Evolutionary conservation across 371 early-diverging fungal genomes (phyloP), one percentile per base, ranked within the genome.

Genomic region (Parasitella parasitica): DNA sequence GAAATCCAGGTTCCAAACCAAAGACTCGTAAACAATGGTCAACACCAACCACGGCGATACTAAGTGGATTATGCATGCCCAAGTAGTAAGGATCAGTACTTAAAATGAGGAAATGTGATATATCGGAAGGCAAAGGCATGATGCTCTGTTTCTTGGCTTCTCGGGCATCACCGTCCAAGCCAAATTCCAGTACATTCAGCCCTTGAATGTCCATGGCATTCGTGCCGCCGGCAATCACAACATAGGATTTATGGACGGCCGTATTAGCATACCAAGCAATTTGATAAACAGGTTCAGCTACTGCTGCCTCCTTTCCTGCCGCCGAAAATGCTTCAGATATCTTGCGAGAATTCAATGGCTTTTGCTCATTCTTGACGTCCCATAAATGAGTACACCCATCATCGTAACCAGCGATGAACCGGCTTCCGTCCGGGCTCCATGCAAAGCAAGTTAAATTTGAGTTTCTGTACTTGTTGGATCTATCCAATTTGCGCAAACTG

Each of bases 331-430:
- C 37, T n/a, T 82, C 79, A 28, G 80, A 71, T 7, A 82, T 61
- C 24, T 75, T 75, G 24, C 84, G 69, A 7, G 80, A 75, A 9
- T 71, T 30, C 0, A 82, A 35, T 6, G 86, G 85, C 38, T 64
- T 64, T 18, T 62, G 59, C 5, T 82, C 83, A 20, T 72, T 62
- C 8, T 66, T 64, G 0, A 69, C 54, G 50, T 83, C 84, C 84
- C 85, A 86, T 26, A 86, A 63, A 26, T 75, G 80, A 41, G 78
- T 63, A 30, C 65, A 73, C 2, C 86, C 86, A 54, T 84, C 84
- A 39, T 86, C 85, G 35, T 86, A 81, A 12, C 86, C 86, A 6
- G 71, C 75, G 43, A 81, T 74, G 62, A 84, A 82, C 9, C 76
- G 64, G n/a, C 66, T 57, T 7, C 85, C 86, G 32, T 75, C 73